Conservation (phyloP, 345 rosid species). For the Salix koriyanagi region DNA sequence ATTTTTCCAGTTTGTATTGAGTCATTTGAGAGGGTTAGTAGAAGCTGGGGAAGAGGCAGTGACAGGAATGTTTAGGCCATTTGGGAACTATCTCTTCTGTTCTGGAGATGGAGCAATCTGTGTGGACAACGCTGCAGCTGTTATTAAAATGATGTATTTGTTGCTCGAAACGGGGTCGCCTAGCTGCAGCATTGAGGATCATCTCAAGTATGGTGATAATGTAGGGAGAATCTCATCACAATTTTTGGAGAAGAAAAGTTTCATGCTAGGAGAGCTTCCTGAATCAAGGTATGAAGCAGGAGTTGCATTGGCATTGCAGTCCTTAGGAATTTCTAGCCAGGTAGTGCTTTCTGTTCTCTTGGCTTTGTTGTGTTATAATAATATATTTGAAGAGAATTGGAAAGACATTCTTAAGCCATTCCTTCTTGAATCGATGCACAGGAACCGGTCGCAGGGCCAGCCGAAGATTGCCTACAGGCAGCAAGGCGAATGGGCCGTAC, state of each 20-base stretch:
- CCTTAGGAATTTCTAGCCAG: conserved; percentile 47
- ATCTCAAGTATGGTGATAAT: conserved; percentile 53
- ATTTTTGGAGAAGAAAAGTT: conserved; percentile 41
- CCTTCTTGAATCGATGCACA: conserved; percentile 1
- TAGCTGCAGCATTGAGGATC: conserved; percentile 44
- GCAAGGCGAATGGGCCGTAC: conserved; percentile 43
- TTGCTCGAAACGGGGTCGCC: conserved; percentile 34
- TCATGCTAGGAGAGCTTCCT: conserved; percentile 25
- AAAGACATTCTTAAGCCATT: neutral
- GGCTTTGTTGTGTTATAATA: neutral
- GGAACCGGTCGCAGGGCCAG: conserved; percentile 30
- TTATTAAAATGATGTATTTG: conserved; percentile 52
- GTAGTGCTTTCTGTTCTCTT: conserved; percentile 15
- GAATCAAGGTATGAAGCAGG: conserved; percentile 64
- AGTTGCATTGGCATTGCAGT: conserved; percentile 56
- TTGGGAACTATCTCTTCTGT: conserved; percentile 65
- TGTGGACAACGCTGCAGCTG: conserved; percentile 50
- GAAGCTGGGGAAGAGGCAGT: conserved; percentile 2
- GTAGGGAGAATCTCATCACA: conserved; percentile 33
- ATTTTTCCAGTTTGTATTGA: conserved; percentile 25
- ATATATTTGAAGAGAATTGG: neutral
- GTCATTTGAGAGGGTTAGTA: neutral
- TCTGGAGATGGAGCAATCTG: conserved; percentile 75
- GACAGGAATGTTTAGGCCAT: conserved; percentile 48
- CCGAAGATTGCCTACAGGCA: conserved; percentile 40